Conservation (phyloP, 768 basidiomycete genomes). For the Lactarius vividus region DNA sequence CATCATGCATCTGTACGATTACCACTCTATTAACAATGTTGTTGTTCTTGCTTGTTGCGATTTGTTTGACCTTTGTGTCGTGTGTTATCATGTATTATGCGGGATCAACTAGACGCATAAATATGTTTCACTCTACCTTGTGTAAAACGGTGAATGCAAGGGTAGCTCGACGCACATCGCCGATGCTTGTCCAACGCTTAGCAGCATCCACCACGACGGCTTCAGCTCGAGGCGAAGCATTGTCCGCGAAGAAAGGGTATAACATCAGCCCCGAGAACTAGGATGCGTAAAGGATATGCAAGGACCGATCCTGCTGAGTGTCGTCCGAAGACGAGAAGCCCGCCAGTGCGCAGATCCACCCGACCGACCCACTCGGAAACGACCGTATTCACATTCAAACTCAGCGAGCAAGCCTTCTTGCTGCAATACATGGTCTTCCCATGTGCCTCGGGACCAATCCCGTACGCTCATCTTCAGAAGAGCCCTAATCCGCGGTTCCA, state of each 20-base stretch:
- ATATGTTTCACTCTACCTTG: not conserved
- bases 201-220: not conserved
- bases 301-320: not conserved
- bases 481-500: not conserved
- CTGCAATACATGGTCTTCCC: not conserved
- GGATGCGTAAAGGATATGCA: not conserved
- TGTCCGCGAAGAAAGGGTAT: not conserved
- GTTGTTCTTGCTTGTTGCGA: conserved; percentile 11
- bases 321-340: conserved; percentile 1
- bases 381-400: not conserved
- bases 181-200: not conserved
- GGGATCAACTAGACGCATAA: not conserved
- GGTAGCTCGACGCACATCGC: not conserved
- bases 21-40: conserved; percentile 27
- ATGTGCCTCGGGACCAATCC: not conserved
- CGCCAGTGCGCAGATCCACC: not conserved
- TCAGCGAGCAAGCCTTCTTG: not conserved
- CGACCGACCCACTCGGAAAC: not conserved
- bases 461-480: not conserved
- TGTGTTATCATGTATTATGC: not conserved
- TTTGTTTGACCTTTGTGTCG: not conserved
- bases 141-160: not conserved
- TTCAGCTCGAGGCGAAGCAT: not conserved
- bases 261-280: not conserved
- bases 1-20: conserved; percentile 31